Evolutionary conservation across 345 rosid genomes (phyloP), one percentile per base, ranked within the genome.

Genomic region (Eucalyptus caleyi): DNA sequence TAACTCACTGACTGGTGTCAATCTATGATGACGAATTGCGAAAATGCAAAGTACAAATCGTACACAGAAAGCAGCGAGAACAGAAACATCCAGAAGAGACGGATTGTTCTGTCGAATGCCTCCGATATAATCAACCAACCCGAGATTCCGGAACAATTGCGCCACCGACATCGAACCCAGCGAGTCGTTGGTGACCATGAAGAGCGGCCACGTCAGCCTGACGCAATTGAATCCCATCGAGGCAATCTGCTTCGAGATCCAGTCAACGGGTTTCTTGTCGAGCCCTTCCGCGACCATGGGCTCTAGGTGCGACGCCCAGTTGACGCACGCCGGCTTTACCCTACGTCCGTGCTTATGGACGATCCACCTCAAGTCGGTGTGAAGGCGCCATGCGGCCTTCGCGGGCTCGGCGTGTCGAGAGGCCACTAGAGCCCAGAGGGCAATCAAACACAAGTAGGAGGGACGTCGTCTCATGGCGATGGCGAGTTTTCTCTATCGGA

Each of bases 61-160:
- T 90, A 97, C 99, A 99, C 97, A 93, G 87, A 86, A 97, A 90
- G 97, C 98, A 89, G 94, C 89, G 27, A 96, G 87, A 90, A 96
- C 95, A 56, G 99, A 88, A 49, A 94, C 91, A 89, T 96, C 97
- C 77, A 95, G 89, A 86, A 96, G 93, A 89, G 94, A 93, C 86
- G 99, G 99, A 89, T 96, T 97, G 92, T 96, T 93, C 86, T 91
- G 88, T 44, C 93, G 95, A 89, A 97, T 89, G 50, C 97, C 98
- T 47, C 93, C 91, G 51, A 96, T 94, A 80, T 97, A 90, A 83
- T 95, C 95, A 23, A 89, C 54, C 89, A 97, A 91, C 51, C 95
- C 97, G 86, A 96, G 92, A 50, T 90, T 89, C 90, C 89, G 95
- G 91, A 97, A 94, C 2, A 98, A 96, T 67, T 94, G 88, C 32